phyloP scores from a whole-genome alignment of 2,329 filamentous ascomycete genomes.

The Penicillium sp. region DNA sequence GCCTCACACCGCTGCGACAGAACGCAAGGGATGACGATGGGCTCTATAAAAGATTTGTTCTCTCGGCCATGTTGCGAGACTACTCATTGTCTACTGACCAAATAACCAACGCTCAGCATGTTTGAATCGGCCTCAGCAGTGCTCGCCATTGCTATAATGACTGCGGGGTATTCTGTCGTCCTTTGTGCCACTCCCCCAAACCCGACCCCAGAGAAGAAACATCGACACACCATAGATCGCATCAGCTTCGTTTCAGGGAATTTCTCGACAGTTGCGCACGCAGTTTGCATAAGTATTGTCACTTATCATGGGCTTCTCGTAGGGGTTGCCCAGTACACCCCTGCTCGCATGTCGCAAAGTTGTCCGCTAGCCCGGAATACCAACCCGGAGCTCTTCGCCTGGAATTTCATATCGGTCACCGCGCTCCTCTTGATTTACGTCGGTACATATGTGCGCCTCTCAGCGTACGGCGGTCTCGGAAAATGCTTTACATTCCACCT shows the following conservation, averaged over 20 bases:
- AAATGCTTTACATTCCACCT: constrained; percentile 57
- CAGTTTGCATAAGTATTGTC: background rate
- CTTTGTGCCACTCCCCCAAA: background rate
- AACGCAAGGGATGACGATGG: background rate
- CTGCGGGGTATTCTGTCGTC: background rate
- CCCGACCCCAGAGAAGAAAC: background rate
- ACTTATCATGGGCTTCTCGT: background rate
- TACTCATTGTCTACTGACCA: background rate
- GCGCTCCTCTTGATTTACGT: constrained; percentile 23
- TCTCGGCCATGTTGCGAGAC: background rate
- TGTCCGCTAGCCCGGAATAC: constrained; percentile 19
- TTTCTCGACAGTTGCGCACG: background rate
- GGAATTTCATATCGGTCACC: constrained; percentile 16
- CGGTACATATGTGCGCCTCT: constrained; percentile 30
- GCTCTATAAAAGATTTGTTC: background rate
- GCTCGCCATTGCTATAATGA: background rate
- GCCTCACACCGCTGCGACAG: background rate
- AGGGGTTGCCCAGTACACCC: background rate
- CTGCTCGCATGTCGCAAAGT: constrained; percentile 3
- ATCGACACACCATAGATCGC: background rate
- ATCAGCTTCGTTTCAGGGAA: background rate
- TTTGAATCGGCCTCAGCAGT: background rate
- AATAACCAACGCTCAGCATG: background rate
- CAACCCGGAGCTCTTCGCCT: constrained; percentile 24
- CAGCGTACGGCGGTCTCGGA: constrained; percentile 49